Conservation (phyloP, 352 stramenopile genomes). For the Blastocystis hominis region DNA sequence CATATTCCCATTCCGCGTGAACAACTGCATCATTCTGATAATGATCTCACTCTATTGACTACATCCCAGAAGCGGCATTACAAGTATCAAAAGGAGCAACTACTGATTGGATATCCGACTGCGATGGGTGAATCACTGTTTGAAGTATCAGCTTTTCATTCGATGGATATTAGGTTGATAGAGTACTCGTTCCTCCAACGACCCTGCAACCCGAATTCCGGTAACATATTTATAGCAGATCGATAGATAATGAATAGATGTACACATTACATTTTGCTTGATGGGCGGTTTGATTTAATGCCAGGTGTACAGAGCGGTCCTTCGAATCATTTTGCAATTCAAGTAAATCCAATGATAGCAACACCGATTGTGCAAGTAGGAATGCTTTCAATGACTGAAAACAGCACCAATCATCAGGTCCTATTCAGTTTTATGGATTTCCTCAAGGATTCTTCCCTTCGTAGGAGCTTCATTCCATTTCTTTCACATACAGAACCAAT, state of each 20-base stretch:
- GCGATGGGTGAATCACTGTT: not conserved
- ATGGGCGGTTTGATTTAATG: not conserved
- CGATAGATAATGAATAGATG: not conserved
- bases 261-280: not conserved
- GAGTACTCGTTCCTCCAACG: not conserved
- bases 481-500: not conserved
- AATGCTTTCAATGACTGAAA: not conserved
- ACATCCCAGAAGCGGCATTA: not conserved
- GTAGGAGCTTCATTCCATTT: not conserved
- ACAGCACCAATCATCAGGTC: not conserved
- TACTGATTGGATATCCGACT: not conserved
- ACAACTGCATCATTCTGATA: not conserved
- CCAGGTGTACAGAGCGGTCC: not conserved
- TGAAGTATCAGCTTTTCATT: not conserved
- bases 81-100: not conserved
- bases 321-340: not conserved
- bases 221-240: not conserved
- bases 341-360: not conserved
- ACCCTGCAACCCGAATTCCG: not conserved
- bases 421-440: not conserved
- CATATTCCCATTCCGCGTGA: not conserved
- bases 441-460: not conserved
- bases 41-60: not conserved
- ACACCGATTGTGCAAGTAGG: not conserved
- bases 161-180: not conserved